Evolutionary conservation across 148 eudicot species (phyloP).

Genomic region (Rhododendron simsii): DNA sequence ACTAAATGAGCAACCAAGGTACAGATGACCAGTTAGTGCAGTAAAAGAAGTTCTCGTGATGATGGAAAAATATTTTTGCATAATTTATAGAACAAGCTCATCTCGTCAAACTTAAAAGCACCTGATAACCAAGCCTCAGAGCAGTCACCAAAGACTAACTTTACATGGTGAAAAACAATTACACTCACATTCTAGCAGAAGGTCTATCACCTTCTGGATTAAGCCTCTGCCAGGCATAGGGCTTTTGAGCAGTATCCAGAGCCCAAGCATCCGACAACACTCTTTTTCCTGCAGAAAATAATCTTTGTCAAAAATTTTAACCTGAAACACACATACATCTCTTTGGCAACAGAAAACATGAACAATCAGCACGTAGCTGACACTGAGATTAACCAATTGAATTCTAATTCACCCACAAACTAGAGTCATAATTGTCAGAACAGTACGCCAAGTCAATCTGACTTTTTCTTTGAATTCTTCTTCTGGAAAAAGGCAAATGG

Average conservation of each 20-base stretch:
- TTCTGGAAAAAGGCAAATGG: background rate
- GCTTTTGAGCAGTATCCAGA: slow-evolving; percentile 96
- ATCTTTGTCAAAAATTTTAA: background rate
- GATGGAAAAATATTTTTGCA: background rate
- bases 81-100: background rate
- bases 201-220: slow-evolving; percentile 97
- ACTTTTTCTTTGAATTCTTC: background rate
- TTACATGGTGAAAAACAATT: slow-evolving; percentile 7
- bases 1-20: background rate
- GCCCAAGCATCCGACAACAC: slow-evolving; percentile 93
- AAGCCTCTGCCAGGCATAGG: slow-evolving; percentile 87
- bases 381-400: background rate
- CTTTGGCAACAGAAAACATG: background rate
- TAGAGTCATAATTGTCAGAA: background rate
- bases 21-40: background rate
- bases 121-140: slow-evolving; percentile 5
- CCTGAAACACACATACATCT: background rate
- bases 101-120: background rate
- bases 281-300: slow-evolving; percentile 65
- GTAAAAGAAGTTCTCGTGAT: background rate
- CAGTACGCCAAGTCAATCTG: background rate
- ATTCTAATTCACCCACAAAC: background rate
- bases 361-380: background rate
- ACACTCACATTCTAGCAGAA: slow-evolving; percentile 96
- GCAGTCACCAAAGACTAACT: slow-evolving; percentile 1